Conservation (phyloP, 331 rosid species). For the Erythrophleum ivorense region DNA sequence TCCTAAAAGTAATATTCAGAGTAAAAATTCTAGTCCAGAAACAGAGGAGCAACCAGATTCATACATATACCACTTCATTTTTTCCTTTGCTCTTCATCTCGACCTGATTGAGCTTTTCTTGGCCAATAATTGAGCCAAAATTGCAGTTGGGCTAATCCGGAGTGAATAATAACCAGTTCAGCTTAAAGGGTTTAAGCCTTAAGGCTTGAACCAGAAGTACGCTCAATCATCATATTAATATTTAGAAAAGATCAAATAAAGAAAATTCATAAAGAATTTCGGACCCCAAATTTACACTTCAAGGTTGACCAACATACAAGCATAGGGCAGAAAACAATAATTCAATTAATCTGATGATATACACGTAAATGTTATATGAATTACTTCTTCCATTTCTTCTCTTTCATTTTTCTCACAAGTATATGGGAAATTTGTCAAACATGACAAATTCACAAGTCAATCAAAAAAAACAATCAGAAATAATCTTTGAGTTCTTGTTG, state of each 20-base stretch:
- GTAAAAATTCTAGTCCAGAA: neutral
- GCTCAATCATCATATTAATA: neutral
- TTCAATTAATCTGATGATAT: neutral
- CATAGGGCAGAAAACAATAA: neutral
- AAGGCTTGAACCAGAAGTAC: neutral
- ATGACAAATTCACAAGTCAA: neutral
- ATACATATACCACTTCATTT: neutral
- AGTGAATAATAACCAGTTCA: neutral
- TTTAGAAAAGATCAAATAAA: neutral
- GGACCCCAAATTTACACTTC: neutral
- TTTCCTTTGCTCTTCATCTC: neutral
- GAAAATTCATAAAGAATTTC: neutral
- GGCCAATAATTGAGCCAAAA: neutral
- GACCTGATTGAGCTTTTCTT: neutral
- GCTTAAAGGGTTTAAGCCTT: neutral
- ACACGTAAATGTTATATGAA: neutral
- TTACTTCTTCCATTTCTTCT: neutral
- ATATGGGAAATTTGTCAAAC: neutral
- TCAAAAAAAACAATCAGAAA: neutral
- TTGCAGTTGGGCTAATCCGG: neutral
- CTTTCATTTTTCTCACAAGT: neutral
- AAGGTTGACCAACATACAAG: neutral
- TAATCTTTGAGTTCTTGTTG: slow-evolving; percentile 39
- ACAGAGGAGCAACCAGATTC: too few relatives aligned
- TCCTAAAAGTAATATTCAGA: neutral